Evolutionary conservation across 352 stramenopile species (phyloP).

Genomic region (Peronospora farinosa): DNA sequence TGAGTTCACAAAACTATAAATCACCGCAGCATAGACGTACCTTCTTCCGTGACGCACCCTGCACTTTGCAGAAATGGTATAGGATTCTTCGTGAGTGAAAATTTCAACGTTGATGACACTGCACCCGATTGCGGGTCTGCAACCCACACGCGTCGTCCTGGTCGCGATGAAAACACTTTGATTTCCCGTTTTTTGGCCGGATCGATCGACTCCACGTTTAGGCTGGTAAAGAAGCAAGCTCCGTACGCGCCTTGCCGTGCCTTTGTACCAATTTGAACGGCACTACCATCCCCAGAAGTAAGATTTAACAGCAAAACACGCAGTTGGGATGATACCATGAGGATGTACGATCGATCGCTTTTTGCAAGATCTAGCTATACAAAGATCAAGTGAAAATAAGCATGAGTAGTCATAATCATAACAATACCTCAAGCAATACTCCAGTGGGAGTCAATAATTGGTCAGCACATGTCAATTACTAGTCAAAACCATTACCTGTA

Average conservation of each 20-base stretch:
- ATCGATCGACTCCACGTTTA: constrained; percentile 53
- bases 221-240: constrained; percentile 72
- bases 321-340: constrained; percentile 81
- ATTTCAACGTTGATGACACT: constrained; percentile 81
- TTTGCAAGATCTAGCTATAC: constrained; percentile 58
- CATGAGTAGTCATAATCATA: neutral
- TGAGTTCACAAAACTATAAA: constrained; percentile 1
- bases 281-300: constrained; percentile 55
- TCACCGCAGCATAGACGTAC: constrained; percentile 14
- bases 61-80: constrained; percentile 51
- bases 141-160: constrained; percentile 75
- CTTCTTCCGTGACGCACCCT: constrained; percentile 50
- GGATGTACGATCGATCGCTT: constrained; percentile 45
- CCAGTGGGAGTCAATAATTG: too few relatives aligned
- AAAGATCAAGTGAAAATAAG: constrained; percentile 1
- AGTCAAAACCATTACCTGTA: constrained; percentile 38
- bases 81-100: constrained; percentile 65
- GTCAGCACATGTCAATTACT: too few relatives aligned
- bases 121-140: constrained; percentile 67
- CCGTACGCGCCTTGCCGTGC: constrained; percentile 74
- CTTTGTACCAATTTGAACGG: constrained; percentile 80
- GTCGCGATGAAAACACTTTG: constrained; percentile 77
- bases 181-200: constrained; percentile 52
- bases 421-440: too few relatives aligned
- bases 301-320: constrained; percentile 77